phyloP scores from a whole-genome alignment of 1,139 yeast genomes.

The Hanseniaspora sp. region DNA sequence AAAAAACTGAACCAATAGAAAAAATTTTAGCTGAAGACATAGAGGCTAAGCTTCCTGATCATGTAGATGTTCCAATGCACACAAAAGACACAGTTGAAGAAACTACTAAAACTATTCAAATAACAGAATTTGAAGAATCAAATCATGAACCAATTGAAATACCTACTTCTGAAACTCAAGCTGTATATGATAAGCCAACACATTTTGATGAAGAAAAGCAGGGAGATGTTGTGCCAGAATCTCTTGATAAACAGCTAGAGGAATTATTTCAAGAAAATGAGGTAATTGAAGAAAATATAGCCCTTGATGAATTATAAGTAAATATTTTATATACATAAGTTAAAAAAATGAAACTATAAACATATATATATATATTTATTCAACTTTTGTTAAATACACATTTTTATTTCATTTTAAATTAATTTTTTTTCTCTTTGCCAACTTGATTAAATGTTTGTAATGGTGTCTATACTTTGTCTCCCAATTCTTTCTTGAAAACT shows the following conservation, averaged over 20 bases:
- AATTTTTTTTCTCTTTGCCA: conserved; percentile 34
- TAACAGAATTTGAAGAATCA: background rate
- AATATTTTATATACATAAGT: background rate
- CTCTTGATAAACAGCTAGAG: background rate
- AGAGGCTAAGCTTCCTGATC: background rate
- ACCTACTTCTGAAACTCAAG: background rate
- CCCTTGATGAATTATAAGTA: conserved; percentile 11
- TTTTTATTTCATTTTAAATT: no score
- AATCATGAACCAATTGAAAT: background rate
- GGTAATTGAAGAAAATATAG: conserved; percentile 13
- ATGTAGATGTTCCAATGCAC: background rate
- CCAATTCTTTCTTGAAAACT: conserved; percentile 43
- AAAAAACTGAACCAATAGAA: background rate
- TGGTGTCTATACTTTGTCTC: conserved; percentile 38
- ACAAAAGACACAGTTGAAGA: background rate
- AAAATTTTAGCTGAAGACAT: background rate
- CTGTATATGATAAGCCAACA: background rate
- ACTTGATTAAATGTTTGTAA: conserved; percentile 40
- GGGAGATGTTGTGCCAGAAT: background rate
- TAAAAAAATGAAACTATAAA: background rate
- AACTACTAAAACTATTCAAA: background rate
- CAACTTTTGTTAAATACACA: no score
- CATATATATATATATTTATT: background rate
- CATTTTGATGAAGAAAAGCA: background rate
- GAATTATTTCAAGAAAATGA: conserved; percentile 10